Conservation (phyloP, 345 rosid species). For the Salix arbutifolia region DNA sequence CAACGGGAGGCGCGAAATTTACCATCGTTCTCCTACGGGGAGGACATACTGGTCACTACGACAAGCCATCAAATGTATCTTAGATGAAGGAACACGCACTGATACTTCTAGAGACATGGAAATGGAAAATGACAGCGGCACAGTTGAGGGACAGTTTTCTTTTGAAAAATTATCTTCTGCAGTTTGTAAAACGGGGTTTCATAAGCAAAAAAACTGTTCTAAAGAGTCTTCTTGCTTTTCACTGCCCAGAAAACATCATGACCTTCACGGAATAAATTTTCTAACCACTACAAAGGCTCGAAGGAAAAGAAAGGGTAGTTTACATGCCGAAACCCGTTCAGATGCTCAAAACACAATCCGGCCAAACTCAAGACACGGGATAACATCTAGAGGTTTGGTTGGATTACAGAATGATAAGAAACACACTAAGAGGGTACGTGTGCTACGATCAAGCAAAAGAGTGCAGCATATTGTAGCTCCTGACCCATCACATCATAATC, state of each 20-base stretch:
- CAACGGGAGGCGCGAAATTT: slow-evolving; percentile 21
- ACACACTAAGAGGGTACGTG: slow-evolving; percentile 11
- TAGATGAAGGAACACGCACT: slow-evolving; percentile 9
- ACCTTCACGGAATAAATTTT: slow-evolving; percentile 1
- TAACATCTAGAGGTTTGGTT: not conserved
- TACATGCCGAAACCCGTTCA: slow-evolving; percentile 3
- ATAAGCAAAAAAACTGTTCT: slow-evolving; percentile 7
- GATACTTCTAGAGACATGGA: slow-evolving; percentile 10
- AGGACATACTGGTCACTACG: slow-evolving; percentile 38
- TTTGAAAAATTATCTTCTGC: slow-evolving; percentile 7
- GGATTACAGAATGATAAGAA: slow-evolving; percentile 5
- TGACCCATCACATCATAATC: slow-evolving; percentile 33
- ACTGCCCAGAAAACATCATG: not conserved
- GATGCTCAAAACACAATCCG: slow-evolving; percentile 9
- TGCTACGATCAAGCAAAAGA: slow-evolving; percentile 48
- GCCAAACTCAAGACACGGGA: slow-evolving; percentile 8
- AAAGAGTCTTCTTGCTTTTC: not conserved
- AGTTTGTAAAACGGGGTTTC: not conserved
- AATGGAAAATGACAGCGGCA: slow-evolving; percentile 1
- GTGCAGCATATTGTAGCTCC: slow-evolving; percentile 37
- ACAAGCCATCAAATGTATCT: slow-evolving; percentile 37
- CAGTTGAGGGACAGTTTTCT: slow-evolving; percentile 7
- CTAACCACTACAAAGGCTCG: slow-evolving; percentile 19
- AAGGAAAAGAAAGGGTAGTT: slow-evolving; percentile 25
- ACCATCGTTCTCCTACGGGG: slow-evolving; percentile 38